Conservation (phyloP, 1,139 yeast species). For the Candida smagusa region DNA sequence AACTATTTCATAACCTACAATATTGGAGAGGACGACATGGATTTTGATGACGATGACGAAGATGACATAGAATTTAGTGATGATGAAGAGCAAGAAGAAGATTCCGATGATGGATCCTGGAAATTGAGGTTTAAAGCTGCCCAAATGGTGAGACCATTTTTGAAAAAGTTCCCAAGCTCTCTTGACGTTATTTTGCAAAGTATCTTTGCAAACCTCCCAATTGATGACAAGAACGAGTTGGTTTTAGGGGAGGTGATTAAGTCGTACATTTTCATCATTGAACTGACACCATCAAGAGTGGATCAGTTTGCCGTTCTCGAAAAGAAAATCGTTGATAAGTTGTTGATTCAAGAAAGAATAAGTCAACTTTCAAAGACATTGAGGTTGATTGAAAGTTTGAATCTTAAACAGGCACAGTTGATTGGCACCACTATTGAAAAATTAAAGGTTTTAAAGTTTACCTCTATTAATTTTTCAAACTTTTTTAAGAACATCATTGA, state of each 20-base stretch:
- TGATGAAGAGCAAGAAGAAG: slow-evolving; percentile 32
- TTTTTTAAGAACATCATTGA: slow-evolving; percentile 25
- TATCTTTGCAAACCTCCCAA: slow-evolving; percentile 12
- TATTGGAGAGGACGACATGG: slow-evolving; percentile 28
- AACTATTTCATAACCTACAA: slow-evolving; percentile 49
- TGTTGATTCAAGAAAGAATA: slow-evolving; percentile 19
- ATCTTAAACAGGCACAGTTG: slow-evolving; percentile 7
- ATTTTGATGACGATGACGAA: slow-evolving; percentile 25
- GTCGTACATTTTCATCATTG: slow-evolving; percentile 29
- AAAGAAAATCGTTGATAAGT: slow-evolving; percentile 14
- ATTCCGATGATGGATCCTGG: slow-evolving; percentile 65
- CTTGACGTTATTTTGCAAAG: slow-evolving; percentile 9
- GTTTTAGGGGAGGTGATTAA: slow-evolving; percentile 39
- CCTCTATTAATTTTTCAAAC: slow-evolving; percentile 23
- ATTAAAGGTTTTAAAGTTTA: slow-evolving; percentile 17
- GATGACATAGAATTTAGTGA: slow-evolving; percentile 32
- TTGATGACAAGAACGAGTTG: slow-evolving; percentile 38
- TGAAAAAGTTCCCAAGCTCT: slow-evolving; percentile 27
- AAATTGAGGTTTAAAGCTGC: slow-evolving; percentile 60
- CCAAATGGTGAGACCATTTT: slow-evolving; percentile 39
- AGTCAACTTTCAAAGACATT: slow-evolving; percentile 22
- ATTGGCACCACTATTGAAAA: slow-evolving; percentile 11
- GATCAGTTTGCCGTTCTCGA: slow-evolving; percentile 17
- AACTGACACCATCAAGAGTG: slow-evolving; percentile 2
- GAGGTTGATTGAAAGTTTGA: slow-evolving; percentile 29